Percentiles rank a stretch among this genome's conserved stretches.
Evolutionary conservation across 805 yeast genomes (phyloP).

Genomic region (Tetrapisispora namnaoensis): DNA sequence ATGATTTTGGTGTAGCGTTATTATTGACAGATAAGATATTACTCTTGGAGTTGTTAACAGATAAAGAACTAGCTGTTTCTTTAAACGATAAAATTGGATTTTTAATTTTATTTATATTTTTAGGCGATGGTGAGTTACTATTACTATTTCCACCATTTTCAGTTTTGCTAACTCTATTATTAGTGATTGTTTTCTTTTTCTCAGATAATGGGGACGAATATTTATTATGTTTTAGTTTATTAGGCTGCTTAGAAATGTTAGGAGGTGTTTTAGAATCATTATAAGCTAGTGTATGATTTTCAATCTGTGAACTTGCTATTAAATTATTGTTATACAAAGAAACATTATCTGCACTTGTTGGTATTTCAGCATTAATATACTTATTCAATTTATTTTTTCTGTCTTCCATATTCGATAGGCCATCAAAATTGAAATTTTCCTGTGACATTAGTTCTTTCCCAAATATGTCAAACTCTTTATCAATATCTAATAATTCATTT

Average conservation of each 20-base stretch:
- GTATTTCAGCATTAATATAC: background rate
- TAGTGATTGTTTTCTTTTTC: background rate
- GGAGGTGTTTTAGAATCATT: background rate
- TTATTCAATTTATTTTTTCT: background rate
- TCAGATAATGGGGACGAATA: slow-evolving; percentile 2
- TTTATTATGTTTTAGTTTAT: background rate
- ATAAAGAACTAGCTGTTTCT: background rate
- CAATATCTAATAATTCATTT: slow-evolving; percentile 27
- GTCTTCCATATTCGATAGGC: slow-evolving; percentile 3
- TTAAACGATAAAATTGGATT: slow-evolving; percentile 1
- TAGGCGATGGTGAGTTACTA: slow-evolving; percentile 4
- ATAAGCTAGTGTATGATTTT: background rate
- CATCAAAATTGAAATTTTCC: background rate
- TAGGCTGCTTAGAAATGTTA: background rate
- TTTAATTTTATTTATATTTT: slow-evolving; percentile 2
- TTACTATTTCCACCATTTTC: background rate
- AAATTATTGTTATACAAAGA: background rate
- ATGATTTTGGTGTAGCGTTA: background rate
- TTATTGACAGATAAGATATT: background rate
- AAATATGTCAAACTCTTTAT: slow-evolving; percentile 30
- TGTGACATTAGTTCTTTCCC: slow-evolving; percentile 9
- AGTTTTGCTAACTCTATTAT: slow-evolving; percentile 1
- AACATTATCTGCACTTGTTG: background rate
- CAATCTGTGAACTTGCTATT: background rate
- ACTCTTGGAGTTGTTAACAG: background rate